A percentile compares a stretch with the other conserved stretches of the same genome.
Evolutionary conservation across 2,329 filamentous ascomycete genomes (phyloP).

Genomic region (Colletotrichum simmondsii): DNA sequence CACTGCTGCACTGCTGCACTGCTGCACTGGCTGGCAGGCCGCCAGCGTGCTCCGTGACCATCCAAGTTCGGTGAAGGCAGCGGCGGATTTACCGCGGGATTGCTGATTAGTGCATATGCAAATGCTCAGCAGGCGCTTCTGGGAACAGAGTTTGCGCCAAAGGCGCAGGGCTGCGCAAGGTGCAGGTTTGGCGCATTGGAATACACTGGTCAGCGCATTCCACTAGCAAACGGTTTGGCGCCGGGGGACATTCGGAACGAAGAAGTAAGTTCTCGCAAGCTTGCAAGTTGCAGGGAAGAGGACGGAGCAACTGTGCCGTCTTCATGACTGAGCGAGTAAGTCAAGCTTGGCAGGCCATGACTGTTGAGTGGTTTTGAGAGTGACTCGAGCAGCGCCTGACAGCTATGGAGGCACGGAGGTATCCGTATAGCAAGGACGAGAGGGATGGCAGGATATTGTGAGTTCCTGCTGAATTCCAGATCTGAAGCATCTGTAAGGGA

Average conservation of each 20-base stretch:
- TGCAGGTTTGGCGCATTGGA: background rate
- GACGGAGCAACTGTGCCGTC: background rate
- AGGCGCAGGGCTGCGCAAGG: background rate
- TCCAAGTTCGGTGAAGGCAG: background rate
- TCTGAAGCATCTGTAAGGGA: background rate
- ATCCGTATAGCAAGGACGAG: background rate
- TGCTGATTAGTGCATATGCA: background rate
- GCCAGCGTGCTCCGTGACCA: no score
- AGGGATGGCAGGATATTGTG: background rate
- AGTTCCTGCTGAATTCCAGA: background rate
- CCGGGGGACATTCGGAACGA: conserved; percentile 10
- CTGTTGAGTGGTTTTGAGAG: background rate
- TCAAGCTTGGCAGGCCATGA: background rate
- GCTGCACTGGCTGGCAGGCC: background rate
- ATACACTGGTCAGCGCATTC: background rate
- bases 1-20: no score
- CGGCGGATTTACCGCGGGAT: background rate
- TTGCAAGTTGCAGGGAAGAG: background rate
- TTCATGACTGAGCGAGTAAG: background rate
- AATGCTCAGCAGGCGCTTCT: background rate
- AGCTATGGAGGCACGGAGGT: background rate
- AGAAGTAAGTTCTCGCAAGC: conserved; percentile 1
- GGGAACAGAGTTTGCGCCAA: background rate
- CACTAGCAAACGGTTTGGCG: conserved; percentile 12
- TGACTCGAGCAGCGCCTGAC: background rate